Conservation (phyloP, 768 basidiomycete genomes). For the Flagelloscypha sp. region DNA sequence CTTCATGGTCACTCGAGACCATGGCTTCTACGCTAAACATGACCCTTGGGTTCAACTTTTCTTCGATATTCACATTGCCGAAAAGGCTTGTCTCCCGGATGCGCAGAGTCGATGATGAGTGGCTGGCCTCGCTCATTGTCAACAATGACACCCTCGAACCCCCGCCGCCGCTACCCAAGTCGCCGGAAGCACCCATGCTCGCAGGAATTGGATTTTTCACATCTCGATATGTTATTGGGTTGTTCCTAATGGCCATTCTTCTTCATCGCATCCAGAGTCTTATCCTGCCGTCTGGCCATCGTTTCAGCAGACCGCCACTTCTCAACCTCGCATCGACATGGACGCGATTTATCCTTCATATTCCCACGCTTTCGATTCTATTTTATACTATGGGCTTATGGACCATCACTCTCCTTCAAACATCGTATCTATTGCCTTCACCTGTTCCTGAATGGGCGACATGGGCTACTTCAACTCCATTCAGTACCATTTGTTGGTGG, state of each 20-base stretch:
- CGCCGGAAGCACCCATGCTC: too few relatives aligned
- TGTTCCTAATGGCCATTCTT: slow-evolving; percentile 59
- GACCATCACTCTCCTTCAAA: slow-evolving; percentile 51
- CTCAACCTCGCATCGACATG: slow-evolving; percentile 51
- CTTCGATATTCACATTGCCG: slow-evolving; percentile 34
- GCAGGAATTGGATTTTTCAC: slow-evolving; percentile 66
- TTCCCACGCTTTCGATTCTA: slow-evolving; percentile 60
- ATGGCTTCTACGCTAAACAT: too few relatives aligned
- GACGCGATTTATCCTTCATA: slow-evolving; percentile 51
- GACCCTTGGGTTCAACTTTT: too few relatives aligned
- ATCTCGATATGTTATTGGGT: slow-evolving; percentile 61
- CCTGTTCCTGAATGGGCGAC: too few relatives aligned
- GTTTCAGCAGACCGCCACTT: slow-evolving; percentile 30
- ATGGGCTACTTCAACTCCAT: too few relatives aligned
- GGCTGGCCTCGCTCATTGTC: too few relatives aligned
- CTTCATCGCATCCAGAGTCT: slow-evolving; percentile 74
- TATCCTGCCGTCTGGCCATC: slow-evolving; percentile 53
- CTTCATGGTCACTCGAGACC: too few relatives aligned
- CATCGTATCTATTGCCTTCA: slow-evolving; percentile 34
- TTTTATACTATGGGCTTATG: slow-evolving; percentile 49
- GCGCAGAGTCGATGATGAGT: slow-evolving; percentile 27
- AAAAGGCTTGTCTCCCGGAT: slow-evolving; percentile 31
- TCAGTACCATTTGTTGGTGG: too few relatives aligned
- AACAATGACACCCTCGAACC: slow-evolving; percentile 14
- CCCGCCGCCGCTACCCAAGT: slow-evolving; percentile 9